Evolutionary conservation across 202 grass and related monocot genomes (phyloP).

Genomic region (Elaeis oleifera): DNA sequence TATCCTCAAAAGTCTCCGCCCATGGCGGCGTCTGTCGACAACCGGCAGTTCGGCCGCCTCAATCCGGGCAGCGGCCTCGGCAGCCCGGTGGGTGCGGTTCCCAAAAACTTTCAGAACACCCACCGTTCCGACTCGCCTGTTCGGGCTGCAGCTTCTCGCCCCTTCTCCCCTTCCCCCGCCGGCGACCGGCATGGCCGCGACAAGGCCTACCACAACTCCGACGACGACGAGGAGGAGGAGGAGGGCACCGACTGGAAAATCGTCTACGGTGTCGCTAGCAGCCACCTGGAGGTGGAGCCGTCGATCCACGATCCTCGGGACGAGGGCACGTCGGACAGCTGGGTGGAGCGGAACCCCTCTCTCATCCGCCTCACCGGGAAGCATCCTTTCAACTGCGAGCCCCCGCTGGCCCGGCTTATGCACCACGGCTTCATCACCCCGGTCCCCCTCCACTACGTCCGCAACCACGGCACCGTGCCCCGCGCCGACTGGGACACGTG

Average conservation of each 20-base stretch:
- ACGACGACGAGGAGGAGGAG: conserved; percentile 20
- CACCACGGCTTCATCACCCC: conserved; percentile 50
- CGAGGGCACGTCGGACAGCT: conserved; percentile 53
- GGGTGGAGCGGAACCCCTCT: conserved; percentile 48
- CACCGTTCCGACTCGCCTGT: conserved; percentile 33
- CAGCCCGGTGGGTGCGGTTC: conserved; percentile 1
- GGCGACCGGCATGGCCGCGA: background rate
- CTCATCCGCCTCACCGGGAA: conserved; percentile 66
- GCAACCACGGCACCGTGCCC: conserved; percentile 67
- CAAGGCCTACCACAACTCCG: conserved; percentile 3
- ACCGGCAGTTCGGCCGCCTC: conserved; percentile 26
- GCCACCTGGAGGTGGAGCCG: conserved; percentile 24
- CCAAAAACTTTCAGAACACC: background rate
- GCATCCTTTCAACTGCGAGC: conserved; percentile 73
- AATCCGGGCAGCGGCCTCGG: background rate
- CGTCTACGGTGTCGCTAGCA: conserved; percentile 10
- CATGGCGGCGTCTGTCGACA: conserved; percentile 69
- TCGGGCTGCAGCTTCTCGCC: conserved; percentile 33
- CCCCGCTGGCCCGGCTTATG: conserved; percentile 41
- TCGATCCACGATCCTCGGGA: conserved; percentile 40
- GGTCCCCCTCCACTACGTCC: conserved; percentile 58
- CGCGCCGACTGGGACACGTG: conserved; percentile 52
- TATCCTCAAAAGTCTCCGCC: background rate
- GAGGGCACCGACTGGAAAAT: conserved; percentile 41
- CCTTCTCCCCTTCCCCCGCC: conserved; percentile 3